These are phyloP conservation scores for Reticulascus tulasneorum DNA, from an alignment of 2,329 filamentous ascomycete species.

Conservation along the genomic window DNA sequence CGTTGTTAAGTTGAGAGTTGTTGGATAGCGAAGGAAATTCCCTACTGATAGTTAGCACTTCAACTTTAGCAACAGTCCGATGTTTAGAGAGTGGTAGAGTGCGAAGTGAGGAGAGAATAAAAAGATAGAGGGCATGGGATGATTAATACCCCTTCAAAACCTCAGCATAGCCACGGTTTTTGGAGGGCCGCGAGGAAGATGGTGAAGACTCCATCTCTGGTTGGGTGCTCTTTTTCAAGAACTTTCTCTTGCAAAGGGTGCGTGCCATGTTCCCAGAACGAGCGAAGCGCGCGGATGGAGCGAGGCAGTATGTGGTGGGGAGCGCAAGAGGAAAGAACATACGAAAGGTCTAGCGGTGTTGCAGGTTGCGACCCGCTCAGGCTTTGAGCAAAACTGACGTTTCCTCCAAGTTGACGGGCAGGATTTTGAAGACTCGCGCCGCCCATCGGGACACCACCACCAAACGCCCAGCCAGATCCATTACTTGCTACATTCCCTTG, in stretches of 20 bases:
- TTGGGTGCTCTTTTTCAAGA: conserved; percentile 4
- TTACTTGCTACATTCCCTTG: conserved; percentile 38
- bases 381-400: conserved; percentile 64
- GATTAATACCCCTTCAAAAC: conserved; percentile 26
- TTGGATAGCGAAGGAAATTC: conserved; percentile 65
- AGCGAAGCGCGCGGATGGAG: background rate
- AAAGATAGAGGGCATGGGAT: background rate
- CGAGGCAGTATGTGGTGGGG: background rate
- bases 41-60: conserved; percentile 33
- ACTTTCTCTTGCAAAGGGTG: background rate
- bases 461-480: conserved; percentile 58
- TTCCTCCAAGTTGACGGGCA: conserved; percentile 52
- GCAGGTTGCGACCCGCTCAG: conserved; percentile 59
- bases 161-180: conserved; percentile 23
- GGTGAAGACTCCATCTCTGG: conserved; percentile 3
- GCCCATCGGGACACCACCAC: conserved; percentile 58
- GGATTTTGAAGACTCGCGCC: conserved; percentile 49
- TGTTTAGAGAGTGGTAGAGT: background rate
- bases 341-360: conserved; percentile 62
- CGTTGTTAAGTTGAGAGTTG: conserved; percentile 49
- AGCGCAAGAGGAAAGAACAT: conserved; percentile 35
- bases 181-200: conserved; percentile 4
- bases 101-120: background rate
- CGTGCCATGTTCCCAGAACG: background rate
- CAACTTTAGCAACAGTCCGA: background rate